phyloP scores from a whole-genome alignment of 1,139 yeast genomes.

The Candida pseudocylindracea region DNA sequence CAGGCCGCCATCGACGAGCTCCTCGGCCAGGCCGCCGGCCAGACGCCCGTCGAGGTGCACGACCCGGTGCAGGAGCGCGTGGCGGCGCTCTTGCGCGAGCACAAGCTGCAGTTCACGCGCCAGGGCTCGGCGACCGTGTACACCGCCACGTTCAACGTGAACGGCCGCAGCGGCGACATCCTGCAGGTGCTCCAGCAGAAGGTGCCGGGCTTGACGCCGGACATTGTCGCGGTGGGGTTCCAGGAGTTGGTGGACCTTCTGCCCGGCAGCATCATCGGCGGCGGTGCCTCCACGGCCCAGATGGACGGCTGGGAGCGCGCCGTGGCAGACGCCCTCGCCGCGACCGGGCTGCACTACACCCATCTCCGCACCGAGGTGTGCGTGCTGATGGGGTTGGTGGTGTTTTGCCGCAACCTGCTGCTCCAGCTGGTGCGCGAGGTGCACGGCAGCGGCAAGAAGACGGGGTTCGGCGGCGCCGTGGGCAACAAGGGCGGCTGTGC shows the following conservation, averaged over 20 bases:
- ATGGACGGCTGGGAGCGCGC: constrained; percentile 58
- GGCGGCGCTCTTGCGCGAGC: constrained; percentile 27
- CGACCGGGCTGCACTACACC: constrained; percentile 26
- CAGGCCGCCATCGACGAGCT: constrained; percentile 74
- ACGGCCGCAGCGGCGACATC: constrained; percentile 53
- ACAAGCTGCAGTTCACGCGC: constrained; percentile 36
- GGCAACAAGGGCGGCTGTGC: constrained; percentile 95
- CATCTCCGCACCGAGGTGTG: constrained; percentile 72
- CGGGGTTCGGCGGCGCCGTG: constrained; percentile 70
- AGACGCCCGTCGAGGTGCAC: constrained; percentile 45
- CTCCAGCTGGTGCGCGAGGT: constrained; percentile 11
- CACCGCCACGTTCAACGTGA: constrained; percentile 76
- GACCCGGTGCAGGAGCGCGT: constrained; percentile 84
- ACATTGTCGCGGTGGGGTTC: constrained; percentile 66
- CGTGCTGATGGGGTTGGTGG: constrained; percentile 60
- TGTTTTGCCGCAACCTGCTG: constrained; percentile 28
- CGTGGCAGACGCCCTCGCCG: constrained; percentile 32
- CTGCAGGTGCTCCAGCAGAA: constrained; percentile 50
- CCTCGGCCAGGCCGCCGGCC: constrained; percentile 60
- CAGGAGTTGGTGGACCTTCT: constrained; percentile 86
- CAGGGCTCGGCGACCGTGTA: constrained; percentile 37
- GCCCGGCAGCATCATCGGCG: constrained; percentile 67
- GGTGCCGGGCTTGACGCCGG: constrained; percentile 21
- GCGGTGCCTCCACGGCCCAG: constrained; percentile 17
- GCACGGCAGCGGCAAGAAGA: constrained; percentile 60